These are phyloP conservation scores for Silene coronaria DNA, from an alignment of 179 eudicot genomes.

Conservation along the genomic window DNA sequence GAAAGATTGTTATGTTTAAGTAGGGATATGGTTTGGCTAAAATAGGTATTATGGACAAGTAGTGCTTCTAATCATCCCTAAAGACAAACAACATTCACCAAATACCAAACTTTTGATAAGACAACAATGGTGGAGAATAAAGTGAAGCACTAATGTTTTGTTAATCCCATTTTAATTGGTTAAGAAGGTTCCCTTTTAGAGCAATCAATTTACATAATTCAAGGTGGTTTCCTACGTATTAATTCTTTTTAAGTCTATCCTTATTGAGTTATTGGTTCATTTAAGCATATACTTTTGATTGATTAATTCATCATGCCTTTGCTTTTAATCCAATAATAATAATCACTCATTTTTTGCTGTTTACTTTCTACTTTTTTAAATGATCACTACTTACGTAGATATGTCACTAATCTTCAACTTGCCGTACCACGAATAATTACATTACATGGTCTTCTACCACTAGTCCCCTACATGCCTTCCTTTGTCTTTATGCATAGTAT, in stretches of 20 bases:
- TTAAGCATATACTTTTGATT: slow-evolving; percentile 21
- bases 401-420: slow-evolving; percentile 5
- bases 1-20: slow-evolving; percentile 3
- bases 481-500: not conserved
- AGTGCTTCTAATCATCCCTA: slow-evolving; percentile 47
- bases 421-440: slow-evolving; percentile 21
- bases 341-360: slow-evolving; percentile 3
- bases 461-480: not conserved
- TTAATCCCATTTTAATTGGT: slow-evolving; percentile 18
- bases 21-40: slow-evolving; percentile 21
- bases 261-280: slow-evolving; percentile 4
- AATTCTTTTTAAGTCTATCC: slow-evolving; percentile 13
- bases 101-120: slow-evolving; percentile 46
- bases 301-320: slow-evolving; percentile 15
- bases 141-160: slow-evolving; percentile 31
- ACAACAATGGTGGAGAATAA: slow-evolving; percentile 72
- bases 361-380: slow-evolving; percentile 19
- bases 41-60: slow-evolving; percentile 15
- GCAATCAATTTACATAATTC: slow-evolving; percentile 12
- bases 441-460: too few relatives aligned
- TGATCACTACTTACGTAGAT: slow-evolving; percentile 24
- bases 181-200: slow-evolving; percentile 5
- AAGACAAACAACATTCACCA: slow-evolving; percentile 55
- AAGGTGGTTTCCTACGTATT: slow-evolving; percentile 17
- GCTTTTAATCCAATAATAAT: slow-evolving; percentile 13